Conservation (phyloP, 805 yeast species). For the Barnettozyma vustinii region DNA sequence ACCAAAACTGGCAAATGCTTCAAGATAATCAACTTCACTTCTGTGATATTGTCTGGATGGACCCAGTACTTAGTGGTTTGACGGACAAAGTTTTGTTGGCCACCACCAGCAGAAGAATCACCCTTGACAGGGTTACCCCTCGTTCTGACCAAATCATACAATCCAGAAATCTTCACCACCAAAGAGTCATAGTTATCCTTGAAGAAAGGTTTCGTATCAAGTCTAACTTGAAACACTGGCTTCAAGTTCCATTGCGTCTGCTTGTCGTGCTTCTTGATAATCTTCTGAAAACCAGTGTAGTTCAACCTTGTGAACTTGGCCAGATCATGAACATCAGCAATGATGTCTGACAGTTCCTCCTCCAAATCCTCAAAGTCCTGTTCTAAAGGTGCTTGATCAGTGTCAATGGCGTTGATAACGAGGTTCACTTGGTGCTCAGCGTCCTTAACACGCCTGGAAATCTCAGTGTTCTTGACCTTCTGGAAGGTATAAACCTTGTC, state of each 20-base stretch:
- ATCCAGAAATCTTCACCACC: constrained; percentile 82
- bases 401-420: constrained; percentile 52
- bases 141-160: constrained; percentile 90
- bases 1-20: constrained; percentile 96
- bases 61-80: constrained; percentile 99
- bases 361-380: constrained; percentile 70
- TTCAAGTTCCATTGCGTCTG: constrained; percentile 72
- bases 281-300: constrained; percentile 96
- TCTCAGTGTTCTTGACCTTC: constrained; percentile 81
- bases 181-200: constrained; percentile 89
- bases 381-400: constrained; percentile 47
- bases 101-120: constrained; percentile 96
- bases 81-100: constrained; percentile 95
- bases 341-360: constrained; percentile 75
- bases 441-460: constrained; percentile 77
- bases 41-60: constrained; percentile 96
- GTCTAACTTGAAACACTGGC: constrained; percentile 90
- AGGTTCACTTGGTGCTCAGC: constrained; percentile 67
- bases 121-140: constrained; percentile 94
- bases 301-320: constrained; percentile 91
- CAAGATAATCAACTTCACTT: constrained; percentile 83
- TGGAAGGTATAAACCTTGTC: constrained; percentile 93
- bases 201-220: constrained; percentile 92
- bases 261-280: constrained; percentile 94
- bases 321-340: constrained; percentile 95